These are phyloP conservation scores for Telfairia occidentalis DNA, from an alignment of 331 rosid genomes.

Conservation along the genomic window DNA sequence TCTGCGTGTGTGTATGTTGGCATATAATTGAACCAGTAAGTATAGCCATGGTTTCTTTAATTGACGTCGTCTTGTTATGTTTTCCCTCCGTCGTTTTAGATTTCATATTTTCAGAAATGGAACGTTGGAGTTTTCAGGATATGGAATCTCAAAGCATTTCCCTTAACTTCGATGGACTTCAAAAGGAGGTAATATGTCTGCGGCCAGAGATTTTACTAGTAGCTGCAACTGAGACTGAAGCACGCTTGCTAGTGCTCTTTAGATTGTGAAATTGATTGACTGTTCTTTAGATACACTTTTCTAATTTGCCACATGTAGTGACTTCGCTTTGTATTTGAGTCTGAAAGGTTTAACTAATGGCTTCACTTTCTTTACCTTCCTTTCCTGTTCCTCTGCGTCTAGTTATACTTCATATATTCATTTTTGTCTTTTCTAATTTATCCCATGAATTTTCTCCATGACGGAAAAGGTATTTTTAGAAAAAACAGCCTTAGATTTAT, in stretches of 20 bases:
- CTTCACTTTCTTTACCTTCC: neutral
- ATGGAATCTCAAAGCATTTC: slow-evolving; percentile 23
- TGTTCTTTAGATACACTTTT: neutral
- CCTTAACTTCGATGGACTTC: slow-evolving; percentile 8
- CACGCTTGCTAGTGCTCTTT: neutral
- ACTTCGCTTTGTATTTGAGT: neutral
- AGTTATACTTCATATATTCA: neutral
- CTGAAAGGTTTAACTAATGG: neutral
- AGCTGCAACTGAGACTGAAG: neutral
- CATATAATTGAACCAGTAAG: neutral
- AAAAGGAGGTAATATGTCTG: slow-evolving; percentile 41
- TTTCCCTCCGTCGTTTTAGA: slow-evolving; percentile 1
- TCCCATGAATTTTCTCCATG: neutral
- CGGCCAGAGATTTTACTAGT: neutral
- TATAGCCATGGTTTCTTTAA: neutral
- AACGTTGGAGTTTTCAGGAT: slow-evolving; percentile 18
- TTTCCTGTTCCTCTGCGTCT: neutral
- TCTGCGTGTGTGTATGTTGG: neutral
- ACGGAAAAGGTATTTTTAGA: neutral
- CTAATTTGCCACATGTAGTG: neutral
- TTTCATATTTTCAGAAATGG: slow-evolving; percentile 18
- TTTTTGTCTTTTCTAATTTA: neutral
- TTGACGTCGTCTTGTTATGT: neutral
- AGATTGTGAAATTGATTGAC: neutral
- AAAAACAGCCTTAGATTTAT: neutral